These are phyloP conservation scores for Paecilomyces variotii DNA, from an alignment of 2,329 filamentous ascomycete species.

Conservation along the genomic window DNA sequence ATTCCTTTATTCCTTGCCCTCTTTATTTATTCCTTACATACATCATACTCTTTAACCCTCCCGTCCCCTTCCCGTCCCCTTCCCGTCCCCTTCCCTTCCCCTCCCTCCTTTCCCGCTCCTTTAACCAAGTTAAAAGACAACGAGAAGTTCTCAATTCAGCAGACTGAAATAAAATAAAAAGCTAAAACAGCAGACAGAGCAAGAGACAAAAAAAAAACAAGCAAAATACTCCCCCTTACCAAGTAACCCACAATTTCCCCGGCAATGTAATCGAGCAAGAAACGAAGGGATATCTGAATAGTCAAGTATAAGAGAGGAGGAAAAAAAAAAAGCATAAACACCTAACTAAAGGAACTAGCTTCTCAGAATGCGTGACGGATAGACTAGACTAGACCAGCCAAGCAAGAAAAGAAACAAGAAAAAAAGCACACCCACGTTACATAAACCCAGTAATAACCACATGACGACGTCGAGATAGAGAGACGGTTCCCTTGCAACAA, in stretches of 20 bases:
- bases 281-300: constrained; percentile 14
- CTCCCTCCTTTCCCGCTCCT: too few species aligned
- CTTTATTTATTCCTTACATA: too few species aligned
- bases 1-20: too few species aligned
- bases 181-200: not conserved
- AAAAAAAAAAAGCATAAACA: constrained; percentile 6
- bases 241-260: not conserved
- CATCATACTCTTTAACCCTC: too few species aligned
- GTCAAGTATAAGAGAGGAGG: constrained; percentile 2
- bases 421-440: not conserved
- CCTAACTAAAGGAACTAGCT: constrained; percentile 7
- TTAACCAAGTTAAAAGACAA: too few species aligned
- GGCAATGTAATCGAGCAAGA: constrained; percentile 11
- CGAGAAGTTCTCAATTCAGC: too few species aligned
- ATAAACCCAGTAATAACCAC: not conserved
- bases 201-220: constrained; percentile 1
- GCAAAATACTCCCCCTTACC: constrained; percentile 1
- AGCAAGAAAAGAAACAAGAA: not conserved
- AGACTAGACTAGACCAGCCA: too few species aligned
- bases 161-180: too few species aligned
- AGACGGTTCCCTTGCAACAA: not conserved
- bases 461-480: not conserved
- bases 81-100: too few species aligned
- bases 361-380: too few species aligned
- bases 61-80: too few species aligned